Conservation (phyloP, 176 grass and related monocot genomes). For the Aegilops speltoides region DNA sequence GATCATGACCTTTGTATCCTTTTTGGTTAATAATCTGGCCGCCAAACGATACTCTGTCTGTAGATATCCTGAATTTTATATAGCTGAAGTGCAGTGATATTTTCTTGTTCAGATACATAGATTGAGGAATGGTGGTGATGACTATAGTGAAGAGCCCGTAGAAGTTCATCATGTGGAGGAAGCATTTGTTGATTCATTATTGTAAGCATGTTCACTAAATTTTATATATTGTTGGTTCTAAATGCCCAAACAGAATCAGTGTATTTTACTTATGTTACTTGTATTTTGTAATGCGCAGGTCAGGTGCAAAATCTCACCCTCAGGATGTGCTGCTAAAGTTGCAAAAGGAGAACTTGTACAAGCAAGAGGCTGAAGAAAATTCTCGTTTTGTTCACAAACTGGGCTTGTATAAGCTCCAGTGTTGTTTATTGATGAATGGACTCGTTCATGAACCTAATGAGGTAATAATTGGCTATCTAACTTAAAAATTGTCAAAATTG, state of each 20-base stretch:
- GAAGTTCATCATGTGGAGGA: constrained; percentile 88
- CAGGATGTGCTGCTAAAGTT: constrained; percentile 83
- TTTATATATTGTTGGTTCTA: constrained; percentile 15
- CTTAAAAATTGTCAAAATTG: constrained; percentile 30
- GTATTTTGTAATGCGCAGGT: constrained; percentile 49
- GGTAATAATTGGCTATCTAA: constrained; percentile 51
- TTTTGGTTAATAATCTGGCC: too few species aligned
- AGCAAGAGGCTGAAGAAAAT: constrained; percentile 76
- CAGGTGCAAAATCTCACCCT: constrained; percentile 90
- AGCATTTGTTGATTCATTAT: constrained; percentile 86
- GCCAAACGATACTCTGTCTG: constrained; percentile 3
- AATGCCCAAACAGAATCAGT: constrained; percentile 14
- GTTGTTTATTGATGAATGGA: constrained; percentile 95
- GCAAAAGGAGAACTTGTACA: constrained; percentile 65
- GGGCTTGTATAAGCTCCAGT: constrained; percentile 77
- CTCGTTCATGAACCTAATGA: constrained; percentile 85
- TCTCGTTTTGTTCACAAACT: constrained; percentile 86
- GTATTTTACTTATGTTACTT: background rate
- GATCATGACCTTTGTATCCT: too few species aligned
- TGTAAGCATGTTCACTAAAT: constrained; percentile 53
- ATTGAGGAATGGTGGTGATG: constrained; percentile 46
- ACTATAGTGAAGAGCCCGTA: constrained; percentile 70
- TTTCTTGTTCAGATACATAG: constrained; percentile 70
- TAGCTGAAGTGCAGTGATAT: constrained; percentile 24
- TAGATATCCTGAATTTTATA: constrained; percentile 32